Conservation (phyloP, 2,329 filamentous ascomycete genomes). For the Clonostachys rhizophaga region DNA sequence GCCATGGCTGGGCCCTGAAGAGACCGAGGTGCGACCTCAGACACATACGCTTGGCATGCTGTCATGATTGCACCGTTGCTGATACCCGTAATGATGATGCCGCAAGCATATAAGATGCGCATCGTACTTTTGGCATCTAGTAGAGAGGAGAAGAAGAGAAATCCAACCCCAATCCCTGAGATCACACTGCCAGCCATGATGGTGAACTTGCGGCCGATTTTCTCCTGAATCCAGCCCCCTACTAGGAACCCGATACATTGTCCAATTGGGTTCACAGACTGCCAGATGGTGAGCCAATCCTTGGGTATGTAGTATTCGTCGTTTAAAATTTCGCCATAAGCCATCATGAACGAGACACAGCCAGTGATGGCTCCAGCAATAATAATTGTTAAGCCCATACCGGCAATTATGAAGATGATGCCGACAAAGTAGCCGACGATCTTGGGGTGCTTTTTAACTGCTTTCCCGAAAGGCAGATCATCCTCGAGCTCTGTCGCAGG, state of each 20-base stretch:
- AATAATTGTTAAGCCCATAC: constrained; percentile 19
- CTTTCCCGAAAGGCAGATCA: constrained; percentile 14
- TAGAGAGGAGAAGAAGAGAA: constrained; percentile 18
- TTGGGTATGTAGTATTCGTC: constrained; percentile 14
- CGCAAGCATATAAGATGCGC: constrained; percentile 14
- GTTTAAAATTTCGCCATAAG: constrained; percentile 16
- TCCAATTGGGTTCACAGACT: constrained; percentile 11
- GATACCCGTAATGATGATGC: constrained; percentile 15
- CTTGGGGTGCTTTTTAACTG: constrained; percentile 16
- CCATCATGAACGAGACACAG: constrained; percentile 16
- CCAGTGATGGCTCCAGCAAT: constrained; percentile 16
- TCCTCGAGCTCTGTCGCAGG: not conserved
- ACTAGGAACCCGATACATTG: constrained; percentile 13
- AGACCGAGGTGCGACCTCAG: constrained; percentile 37
- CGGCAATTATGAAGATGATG: constrained; percentile 16
- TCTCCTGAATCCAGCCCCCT: constrained; percentile 18
- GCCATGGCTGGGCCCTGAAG: constrained; percentile 41
- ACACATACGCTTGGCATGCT: constrained; percentile 40
- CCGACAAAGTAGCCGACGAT: constrained; percentile 14
- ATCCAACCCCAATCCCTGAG: constrained; percentile 11
- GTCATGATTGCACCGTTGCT: constrained; percentile 33
- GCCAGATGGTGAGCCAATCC: constrained; percentile 19
- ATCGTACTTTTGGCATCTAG: constrained; percentile 4
- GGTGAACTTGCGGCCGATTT: constrained; percentile 13
- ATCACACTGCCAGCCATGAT: constrained; percentile 14